These are phyloP conservation scores for Mycena leptocephala DNA, from an alignment of 768 basidiomycete genomes.

Conservation along the genomic window DNA sequence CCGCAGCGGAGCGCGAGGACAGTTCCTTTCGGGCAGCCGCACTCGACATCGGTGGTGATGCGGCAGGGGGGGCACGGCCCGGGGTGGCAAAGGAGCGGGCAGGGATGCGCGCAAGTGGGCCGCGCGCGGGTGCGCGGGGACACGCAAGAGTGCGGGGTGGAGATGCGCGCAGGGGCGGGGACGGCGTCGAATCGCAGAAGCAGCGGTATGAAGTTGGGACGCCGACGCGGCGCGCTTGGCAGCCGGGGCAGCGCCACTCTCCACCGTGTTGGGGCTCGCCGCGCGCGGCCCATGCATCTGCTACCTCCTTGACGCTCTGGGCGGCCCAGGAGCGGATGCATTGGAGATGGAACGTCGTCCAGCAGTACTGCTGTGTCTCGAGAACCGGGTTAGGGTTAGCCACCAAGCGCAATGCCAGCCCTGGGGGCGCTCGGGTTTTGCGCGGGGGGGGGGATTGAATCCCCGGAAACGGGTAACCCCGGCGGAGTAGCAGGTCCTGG, in stretches of 20 bases:
- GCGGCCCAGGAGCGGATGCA: conserved; percentile 93
- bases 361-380: conserved; percentile 79
- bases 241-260: conserved; percentile 97
- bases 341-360: conserved; percentile 92
- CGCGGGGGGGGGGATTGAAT: no score
- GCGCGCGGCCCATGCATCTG: conserved; percentile 80
- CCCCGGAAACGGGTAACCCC: no score
- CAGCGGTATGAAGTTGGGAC: conserved; percentile 84
- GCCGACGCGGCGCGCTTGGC: conserved; percentile 83
- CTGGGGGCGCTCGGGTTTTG: no score
- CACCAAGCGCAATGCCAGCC: no score
- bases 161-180: conserved; percentile 81
- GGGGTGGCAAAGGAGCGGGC: conserved; percentile 91
- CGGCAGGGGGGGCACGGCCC: conserved; percentile 97
- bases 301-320: conserved; percentile 82
- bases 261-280: conserved; percentile 76
- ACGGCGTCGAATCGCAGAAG: conserved; percentile 84
- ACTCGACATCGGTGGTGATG: conserved; percentile 82
- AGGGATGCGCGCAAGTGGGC: conserved; percentile 83
- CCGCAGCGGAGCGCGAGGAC: conserved; percentile 75
- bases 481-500: no score
- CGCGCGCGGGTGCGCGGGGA: conserved; percentile 78
- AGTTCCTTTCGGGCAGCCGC: conserved; percentile 84
- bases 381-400: no score
- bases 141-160: conserved; percentile 86